A percentile compares a stretch with the other conserved stretches of the same genome.
Evolutionary conservation across 306 rosid genomes (phyloP).

Genomic region (Vicia sativa): DNA sequence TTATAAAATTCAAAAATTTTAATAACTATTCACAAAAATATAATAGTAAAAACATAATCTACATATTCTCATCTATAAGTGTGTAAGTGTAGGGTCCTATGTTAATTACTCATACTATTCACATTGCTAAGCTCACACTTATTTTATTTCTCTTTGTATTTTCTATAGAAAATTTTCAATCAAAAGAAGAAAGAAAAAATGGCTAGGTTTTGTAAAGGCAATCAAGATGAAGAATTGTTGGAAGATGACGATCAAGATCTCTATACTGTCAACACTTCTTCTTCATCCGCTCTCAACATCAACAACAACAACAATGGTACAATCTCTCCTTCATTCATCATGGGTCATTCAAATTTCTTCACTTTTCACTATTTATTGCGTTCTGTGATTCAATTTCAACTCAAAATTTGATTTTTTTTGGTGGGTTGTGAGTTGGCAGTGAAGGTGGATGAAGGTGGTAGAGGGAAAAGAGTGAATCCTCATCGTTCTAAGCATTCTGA

Average conservation of each 20-base stretch:
- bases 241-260: conserved; percentile 64
- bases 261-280: conserved; percentile 48
- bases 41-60: too few relatives aligned
- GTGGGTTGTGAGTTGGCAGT: conserved; percentile 48
- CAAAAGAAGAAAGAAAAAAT: conserved; percentile 44
- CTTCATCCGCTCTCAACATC: conserved; percentile 43
- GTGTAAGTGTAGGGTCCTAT: too few relatives aligned
- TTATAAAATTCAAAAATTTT: too few relatives aligned
- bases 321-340: neutral
- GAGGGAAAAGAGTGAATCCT: conserved; percentile 57
- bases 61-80: too few relatives aligned
- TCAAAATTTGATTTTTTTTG: neutral
- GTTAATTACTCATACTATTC: too few relatives aligned
- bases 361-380: conserved; percentile 4
- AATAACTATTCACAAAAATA: too few relatives aligned
- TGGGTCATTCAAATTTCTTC: conserved; percentile 35
- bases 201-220: conserved; percentile 76
- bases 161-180: conserved; percentile 22
- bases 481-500: conserved; percentile 94
- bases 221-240: conserved; percentile 55
- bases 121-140: conserved; percentile 1
- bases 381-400: conserved; percentile 17
- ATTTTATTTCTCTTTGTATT: neutral
- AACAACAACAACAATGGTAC: conserved; percentile 26
- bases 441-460: conserved; percentile 63